These are phyloP conservation scores for Boechera divaricarpa DNA, from an alignment of 345 rosid species.

Conservation along the genomic window DNA sequence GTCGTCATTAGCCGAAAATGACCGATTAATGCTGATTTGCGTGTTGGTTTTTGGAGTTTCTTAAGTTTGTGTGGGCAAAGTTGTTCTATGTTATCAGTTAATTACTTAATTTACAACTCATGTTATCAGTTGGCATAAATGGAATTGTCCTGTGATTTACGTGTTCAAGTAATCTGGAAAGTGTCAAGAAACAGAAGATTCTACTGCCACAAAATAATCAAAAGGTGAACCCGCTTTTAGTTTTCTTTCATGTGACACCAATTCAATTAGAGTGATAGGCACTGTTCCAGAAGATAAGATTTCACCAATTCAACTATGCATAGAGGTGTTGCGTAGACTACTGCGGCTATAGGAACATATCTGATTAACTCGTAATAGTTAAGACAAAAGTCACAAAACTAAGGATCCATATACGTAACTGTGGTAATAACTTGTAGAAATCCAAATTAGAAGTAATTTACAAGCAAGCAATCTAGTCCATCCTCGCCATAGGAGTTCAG, in stretches of 20 bases:
- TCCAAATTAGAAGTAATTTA: constrained; percentile 10
- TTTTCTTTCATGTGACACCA: constrained; percentile 23
- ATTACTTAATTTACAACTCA: not conserved
- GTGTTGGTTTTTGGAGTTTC: not conserved
- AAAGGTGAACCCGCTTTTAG: not conserved
- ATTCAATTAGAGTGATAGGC: constrained; percentile 11
- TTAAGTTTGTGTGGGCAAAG: not conserved
- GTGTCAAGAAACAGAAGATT: constrained; percentile 14
- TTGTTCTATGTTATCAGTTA: not conserved
- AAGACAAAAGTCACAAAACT: constrained; percentile 23
- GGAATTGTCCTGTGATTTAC: not conserved
- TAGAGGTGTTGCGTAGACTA: constrained; percentile 4
- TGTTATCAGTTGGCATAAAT: constrained; percentile 11
- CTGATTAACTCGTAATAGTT: constrained; percentile 21
- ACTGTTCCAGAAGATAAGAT: constrained; percentile 19
- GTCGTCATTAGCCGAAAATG: not conserved
- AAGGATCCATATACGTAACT: constrained; percentile 12
- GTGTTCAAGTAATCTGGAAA: constrained; percentile 16
- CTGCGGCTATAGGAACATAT: constrained; percentile 8
- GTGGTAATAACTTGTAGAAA: constrained; percentile 23
- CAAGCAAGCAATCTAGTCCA: constrained; percentile 16
- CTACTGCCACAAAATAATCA: not conserved
- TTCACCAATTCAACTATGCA: not conserved
- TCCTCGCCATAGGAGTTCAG: constrained; percentile 27
- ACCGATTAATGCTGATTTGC: not conserved